These are phyloP conservation scores for Colletotrichum karsti DNA, from an alignment of 2,329 filamentous ascomycete genomes.

Conservation along the genomic window DNA sequence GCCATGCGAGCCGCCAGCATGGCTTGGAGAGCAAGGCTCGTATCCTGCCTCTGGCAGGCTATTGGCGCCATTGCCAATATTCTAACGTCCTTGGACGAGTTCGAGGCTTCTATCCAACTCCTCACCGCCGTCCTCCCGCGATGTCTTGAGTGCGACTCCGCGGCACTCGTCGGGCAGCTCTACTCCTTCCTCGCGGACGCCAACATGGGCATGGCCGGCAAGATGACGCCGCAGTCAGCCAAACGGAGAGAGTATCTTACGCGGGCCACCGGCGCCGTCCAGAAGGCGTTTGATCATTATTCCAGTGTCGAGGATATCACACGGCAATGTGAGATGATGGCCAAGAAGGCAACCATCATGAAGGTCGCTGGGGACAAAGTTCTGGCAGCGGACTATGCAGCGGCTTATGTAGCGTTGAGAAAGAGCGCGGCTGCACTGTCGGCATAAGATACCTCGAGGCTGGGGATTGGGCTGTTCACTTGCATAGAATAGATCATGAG, in stretches of 20 bases:
- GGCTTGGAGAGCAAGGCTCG: conserved; percentile 73
- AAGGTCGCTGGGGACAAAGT: conserved; percentile 71
- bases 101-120: conserved; percentile 70
- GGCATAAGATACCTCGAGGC: neutral
- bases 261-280: conserved; percentile 67
- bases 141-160: conserved; percentile 75
- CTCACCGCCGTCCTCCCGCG: conserved; percentile 78
- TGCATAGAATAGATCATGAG: neutral
- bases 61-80: conserved; percentile 74
- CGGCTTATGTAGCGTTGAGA: conserved; percentile 69
- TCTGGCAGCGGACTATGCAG: conserved; percentile 72
- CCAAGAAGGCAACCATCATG: conserved; percentile 83
- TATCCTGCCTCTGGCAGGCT: conserved; percentile 78
- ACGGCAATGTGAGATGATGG: conserved; percentile 81
- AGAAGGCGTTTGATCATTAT: conserved; percentile 71
- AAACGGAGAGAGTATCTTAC: conserved; percentile 65
- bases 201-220: conserved; percentile 79
- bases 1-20: conserved; percentile 79
- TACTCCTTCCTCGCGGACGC: conserved; percentile 80
- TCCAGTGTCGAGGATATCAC: conserved; percentile 71
- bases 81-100: conserved; percentile 76
- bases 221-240: conserved; percentile 48
- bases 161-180: conserved; percentile 68
- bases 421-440: conserved; percentile 35
- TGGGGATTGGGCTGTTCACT: neutral